Conservation (phyloP, 495 filamentous ascomycete genomes). For the Penicillium salamii region DNA sequence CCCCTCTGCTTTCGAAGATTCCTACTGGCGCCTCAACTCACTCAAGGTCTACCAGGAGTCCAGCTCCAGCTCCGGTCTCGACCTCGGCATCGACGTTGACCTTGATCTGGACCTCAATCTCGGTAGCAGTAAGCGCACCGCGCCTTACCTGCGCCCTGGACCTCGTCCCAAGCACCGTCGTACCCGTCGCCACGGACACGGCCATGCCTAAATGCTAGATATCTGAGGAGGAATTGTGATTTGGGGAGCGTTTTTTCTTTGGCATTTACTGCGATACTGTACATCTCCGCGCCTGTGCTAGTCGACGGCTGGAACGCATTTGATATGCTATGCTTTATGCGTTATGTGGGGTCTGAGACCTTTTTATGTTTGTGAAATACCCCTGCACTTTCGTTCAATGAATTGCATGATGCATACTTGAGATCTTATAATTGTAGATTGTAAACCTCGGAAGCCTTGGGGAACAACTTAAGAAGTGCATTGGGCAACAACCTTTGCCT, state of each 20-base stretch:
- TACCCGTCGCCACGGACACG: background rate
- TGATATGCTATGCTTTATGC: slow-evolving; percentile 2
- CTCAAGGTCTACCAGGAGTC: slow-evolving; percentile 57
- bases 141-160: background rate
- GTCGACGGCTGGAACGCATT: background rate
- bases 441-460: too few relatives aligned
- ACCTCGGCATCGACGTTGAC: background rate
- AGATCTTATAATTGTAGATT: too few relatives aligned
- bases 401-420: background rate
- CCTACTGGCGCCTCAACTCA: slow-evolving; percentile 66
- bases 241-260: background rate
- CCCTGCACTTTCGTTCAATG: background rate
- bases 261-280: background rate
- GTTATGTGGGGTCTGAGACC: background rate
- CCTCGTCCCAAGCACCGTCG: slow-evolving; percentile 12
- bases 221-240: background rate
- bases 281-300: background rate
- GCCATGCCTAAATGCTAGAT: background rate
- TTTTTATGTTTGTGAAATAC: slow-evolving; percentile 3
- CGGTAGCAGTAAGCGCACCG: background rate
- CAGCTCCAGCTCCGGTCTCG: background rate
- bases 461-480: too few relatives aligned
- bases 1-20: slow-evolving; percentile 54
- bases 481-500: too few relatives aligned
- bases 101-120: background rate